Base-by-base conservation (phyloP, 2,329 filamentous ascomycete species). In the Lachnellula cervina region DNA sequence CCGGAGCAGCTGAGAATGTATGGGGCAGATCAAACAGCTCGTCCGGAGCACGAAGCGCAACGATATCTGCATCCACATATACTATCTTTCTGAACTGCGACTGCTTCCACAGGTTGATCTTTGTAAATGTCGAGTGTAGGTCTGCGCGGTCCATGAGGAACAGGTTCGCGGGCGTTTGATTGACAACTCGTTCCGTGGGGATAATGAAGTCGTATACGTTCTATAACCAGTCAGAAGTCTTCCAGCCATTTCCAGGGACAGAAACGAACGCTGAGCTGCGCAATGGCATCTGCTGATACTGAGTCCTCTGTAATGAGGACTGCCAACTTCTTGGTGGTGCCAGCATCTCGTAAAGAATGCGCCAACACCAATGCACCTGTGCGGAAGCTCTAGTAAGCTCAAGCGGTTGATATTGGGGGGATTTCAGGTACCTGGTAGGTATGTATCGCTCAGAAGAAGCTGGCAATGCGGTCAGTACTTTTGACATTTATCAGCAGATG, bases 101-200 rank as follows among this genome's bases (percentile, higher is more conserved):
- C 73, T 92, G 88, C 62, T 87, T 89, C 94, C 94, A 99, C 17
- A 99, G 79, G 63, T 90, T 86, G 73, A 99, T 92, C 77, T 99
- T 99, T 64, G 94, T 97, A 69, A 97, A 97, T 60, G 92, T 89
- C 28, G 91, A 93, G 68, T 93, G 86, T 50, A 99, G 80, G 69
- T 99, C 94, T 60, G 86, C 82, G 52, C 94, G 89, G 70, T 91
- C 86, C 92, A 99, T 97, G 54, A 97, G 81, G 71, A 87, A 85
- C 55, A 99, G 82, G 68, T 97, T 97, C 56, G 84, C 84, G 3
- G 89, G 88, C 44, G 81, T 83, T 56, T 82, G 79, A 71, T 92
- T 97, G 61, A 81, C 82, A 68, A 97, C 86, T 60, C 86, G 84
- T 54, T 87, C 81, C 54, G 97, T 90, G 34, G 92, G 87, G 60